These are phyloP conservation scores for Nakazawaea peltata DNA, from an alignment of 805 yeast genomes.

Conservation along the genomic window DNA sequence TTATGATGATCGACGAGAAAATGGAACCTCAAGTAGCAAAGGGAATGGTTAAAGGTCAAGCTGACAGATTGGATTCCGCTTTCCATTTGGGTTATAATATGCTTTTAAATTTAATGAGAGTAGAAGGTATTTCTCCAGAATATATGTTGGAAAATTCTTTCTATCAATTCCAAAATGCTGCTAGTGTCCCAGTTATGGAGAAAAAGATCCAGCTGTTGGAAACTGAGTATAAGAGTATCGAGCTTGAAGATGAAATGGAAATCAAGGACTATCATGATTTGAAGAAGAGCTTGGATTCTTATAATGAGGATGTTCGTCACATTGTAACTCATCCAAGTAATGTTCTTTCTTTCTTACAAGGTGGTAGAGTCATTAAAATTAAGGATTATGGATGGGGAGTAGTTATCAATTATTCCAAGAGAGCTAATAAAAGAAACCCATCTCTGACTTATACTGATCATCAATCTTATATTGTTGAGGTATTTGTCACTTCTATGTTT, in stretches of 20 bases:
- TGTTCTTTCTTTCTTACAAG: constrained; percentile 73
- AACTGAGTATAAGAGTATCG: constrained; percentile 36
- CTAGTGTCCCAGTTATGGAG: constrained; percentile 83
- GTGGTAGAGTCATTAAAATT: constrained; percentile 78
- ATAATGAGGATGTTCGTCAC: constrained; percentile 68
- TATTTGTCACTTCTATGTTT: constrained; percentile 69
- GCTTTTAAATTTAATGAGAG: constrained; percentile 93
- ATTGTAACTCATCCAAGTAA: constrained; percentile 90
- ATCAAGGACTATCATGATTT: constrained; percentile 81
- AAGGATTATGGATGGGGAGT: constrained; percentile 96
- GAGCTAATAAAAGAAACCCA: constrained; percentile 55
- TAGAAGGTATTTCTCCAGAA: constrained; percentile 97
- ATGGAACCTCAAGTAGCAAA: constrained; percentile 99
- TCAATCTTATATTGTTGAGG: constrained; percentile 83
- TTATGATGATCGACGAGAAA: constrained; percentile 98
- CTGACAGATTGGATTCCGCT: constrained; percentile 95
- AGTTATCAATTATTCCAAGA: constrained; percentile 67
- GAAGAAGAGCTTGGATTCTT: constrained; percentile 59
- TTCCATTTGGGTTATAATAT: constrained; percentile 96
- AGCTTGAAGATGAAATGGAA: constrained; percentile 64
- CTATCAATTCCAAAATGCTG: constrained; percentile 89
- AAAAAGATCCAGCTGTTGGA: constrained; percentile 49
- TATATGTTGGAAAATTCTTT: constrained; percentile 93
- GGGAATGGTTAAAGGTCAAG: constrained; percentile 99
- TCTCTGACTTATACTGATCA: constrained; percentile 65